A percentile compares a stretch with the other conserved stretches of the same genome.
Conservation (phyloP, 192 early-diverging fungal species). For the Gamsiella multidivaricata region DNA sequence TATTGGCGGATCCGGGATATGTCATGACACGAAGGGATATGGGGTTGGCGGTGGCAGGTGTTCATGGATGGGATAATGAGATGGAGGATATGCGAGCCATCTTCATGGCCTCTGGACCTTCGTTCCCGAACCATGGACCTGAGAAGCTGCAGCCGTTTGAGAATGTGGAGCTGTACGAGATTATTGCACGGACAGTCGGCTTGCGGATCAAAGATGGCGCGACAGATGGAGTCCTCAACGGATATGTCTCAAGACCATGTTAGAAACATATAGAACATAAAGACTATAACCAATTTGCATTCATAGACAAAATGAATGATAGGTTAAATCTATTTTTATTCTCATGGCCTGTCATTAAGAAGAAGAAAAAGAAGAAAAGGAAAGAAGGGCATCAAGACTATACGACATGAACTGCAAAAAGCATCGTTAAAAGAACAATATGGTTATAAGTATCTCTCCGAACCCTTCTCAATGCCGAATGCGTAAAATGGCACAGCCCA, state of each 20-base stretch:
- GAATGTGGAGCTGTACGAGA: conserved; percentile 48
- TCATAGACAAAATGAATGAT: neutral
- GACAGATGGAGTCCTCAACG: conserved; percentile 36
- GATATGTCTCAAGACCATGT: conserved; percentile 34
- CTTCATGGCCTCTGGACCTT: conserved; percentile 83
- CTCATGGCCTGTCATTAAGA: neutral
- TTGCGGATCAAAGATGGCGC: conserved; percentile 24
- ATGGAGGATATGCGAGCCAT: conserved; percentile 84
- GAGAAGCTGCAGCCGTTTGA: conserved; percentile 31
- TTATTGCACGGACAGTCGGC: conserved; percentile 43
- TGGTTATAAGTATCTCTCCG: no score
- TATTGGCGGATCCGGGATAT: conserved; percentile 75
- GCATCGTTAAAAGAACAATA: no score
- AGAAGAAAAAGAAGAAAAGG: neutral
- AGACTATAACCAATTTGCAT: neutral
- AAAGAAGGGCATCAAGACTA: conserved; percentile 7
- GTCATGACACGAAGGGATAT: conserved; percentile 61
- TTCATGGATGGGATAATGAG: conserved; percentile 88
- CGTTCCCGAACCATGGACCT: conserved; percentile 55
- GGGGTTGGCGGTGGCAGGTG: conserved; percentile 58
- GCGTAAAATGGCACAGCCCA: no score
- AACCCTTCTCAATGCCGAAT: no score
- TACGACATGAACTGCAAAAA: no score
- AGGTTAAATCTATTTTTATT: no score
- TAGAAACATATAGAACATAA: neutral